A percentile compares a stretch with the other conserved stretches of the same genome.
phyloP scores from a whole-genome alignment of 1,284 basidiomycete species.

The Phaffia rhodozyma region DNA sequence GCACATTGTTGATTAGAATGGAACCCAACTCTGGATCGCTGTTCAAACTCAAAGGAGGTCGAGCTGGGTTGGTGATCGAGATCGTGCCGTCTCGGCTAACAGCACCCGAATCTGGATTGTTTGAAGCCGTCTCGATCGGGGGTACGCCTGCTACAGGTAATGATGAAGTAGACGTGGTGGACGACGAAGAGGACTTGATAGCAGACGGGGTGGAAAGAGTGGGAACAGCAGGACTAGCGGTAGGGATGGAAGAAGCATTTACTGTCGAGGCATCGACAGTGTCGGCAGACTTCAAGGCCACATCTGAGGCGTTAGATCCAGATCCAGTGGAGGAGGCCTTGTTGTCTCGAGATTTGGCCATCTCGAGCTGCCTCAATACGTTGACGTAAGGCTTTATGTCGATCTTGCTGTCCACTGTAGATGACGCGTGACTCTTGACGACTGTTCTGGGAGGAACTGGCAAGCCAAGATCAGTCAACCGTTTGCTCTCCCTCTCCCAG shows the following conservation, averaged over 20 bases:
- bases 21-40: constrained; percentile 8
- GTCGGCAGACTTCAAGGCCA: not conserved
- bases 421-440: too few relatives aligned
- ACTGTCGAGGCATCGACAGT: constrained; percentile 5
- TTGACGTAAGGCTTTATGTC: too few relatives aligned
- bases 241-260: constrained; percentile 2
- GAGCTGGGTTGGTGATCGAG: not conserved
- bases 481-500: too few relatives aligned
- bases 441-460: too few relatives aligned
- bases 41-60: not conserved
- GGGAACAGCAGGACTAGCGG: constrained; percentile 21
- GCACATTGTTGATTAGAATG: constrained; percentile 65
- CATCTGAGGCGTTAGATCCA: not conserved
- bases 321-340: not conserved
- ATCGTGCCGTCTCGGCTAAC: constrained; percentile 29
- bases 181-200: constrained; percentile 21
- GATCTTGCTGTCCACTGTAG: too few relatives aligned
- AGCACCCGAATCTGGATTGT: not conserved
- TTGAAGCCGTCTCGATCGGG: not conserved
- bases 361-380: too few relatives aligned
- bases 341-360: not conserved
- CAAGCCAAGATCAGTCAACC: too few relatives aligned
- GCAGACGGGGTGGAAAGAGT: not conserved
- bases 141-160: constrained; percentile 17
- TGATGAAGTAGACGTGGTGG: not conserved